Evolutionary conservation across 352 stramenopile genomes (phyloP), one percentile per base, ranked within the genome.

Genomic region (Pythium biforme): DNA sequence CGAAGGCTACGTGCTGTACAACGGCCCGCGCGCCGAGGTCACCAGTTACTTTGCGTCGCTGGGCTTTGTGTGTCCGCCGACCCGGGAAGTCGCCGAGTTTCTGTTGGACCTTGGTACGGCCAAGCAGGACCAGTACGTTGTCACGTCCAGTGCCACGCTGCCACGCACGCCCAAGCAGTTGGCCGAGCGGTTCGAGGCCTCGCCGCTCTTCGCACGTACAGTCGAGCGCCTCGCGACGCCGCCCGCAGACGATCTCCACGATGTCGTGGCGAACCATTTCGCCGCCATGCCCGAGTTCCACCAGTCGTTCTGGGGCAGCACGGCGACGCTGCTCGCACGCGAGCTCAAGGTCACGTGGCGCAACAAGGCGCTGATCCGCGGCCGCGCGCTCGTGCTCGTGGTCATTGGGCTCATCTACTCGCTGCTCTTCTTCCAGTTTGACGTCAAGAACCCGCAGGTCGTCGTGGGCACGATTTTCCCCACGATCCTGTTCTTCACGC

Each of bases 181-280:
- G 4, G 40, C 40, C 40, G 40, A 47, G 20, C 19, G 19, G 2
- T 47, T 47, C 20, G n/a, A 23, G 19, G n/a, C 19, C 5, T 47
- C 40, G 17, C 1, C 40, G 2, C 12, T 27, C 19, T 6, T 27
- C 19, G 19, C 3, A n/a, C 17, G 5, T 14, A 72, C 53, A n/a
- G 20, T 90, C 19, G 85, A 88, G 14, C 89, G 96, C 64, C 83
- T 94, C 6, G 89, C 90, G 27, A 74, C 77, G 10, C 72, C 96
- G 15, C 94, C 97, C 64, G 86, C 97, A 66, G 74, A 96, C 27
- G 61, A 96, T 2, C 81, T 97, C 25, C 25, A 97, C 15, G 53
- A 96, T 9, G 46, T 77, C 72, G 68, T 89, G n/a, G 85, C 84
- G 29, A 62, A 72, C 20, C 66, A 97, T 41, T 81, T 97, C 34